A percentile compares a stretch with the other conserved stretches of the same genome.
Conservation (phyloP, 805 yeast species). For the Geotrichum ghanense region DNA sequence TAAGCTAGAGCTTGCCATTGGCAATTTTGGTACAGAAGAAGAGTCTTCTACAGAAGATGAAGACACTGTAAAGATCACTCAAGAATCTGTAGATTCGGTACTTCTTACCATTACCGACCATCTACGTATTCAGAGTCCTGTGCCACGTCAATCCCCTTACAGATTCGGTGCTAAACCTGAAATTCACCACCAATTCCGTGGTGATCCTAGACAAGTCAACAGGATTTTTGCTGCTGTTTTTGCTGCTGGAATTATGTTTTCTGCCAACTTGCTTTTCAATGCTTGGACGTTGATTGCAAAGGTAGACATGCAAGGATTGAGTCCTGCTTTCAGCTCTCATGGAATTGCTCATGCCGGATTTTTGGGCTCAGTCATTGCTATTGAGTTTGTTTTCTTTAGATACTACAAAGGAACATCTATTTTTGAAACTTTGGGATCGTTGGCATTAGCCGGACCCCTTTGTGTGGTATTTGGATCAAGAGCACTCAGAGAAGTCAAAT, state of each 20-base stretch:
- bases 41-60: conserved; percentile 6
- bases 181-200: conserved; percentile 50
- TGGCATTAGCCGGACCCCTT: conserved; percentile 39
- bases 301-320: conserved; percentile 21
- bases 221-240: conserved; percentile 42
- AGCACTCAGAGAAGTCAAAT: conserved; percentile 38
- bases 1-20: conserved; percentile 18
- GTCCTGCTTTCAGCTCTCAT: conserved; percentile 25
- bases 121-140: conserved; percentile 4
- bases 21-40: conserved; percentile 17
- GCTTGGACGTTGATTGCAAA: conserved; percentile 28
- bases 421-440: conserved; percentile 43
- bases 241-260: conserved; percentile 31
- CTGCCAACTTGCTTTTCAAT: conserved; percentile 24
- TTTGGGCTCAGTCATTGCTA: conserved; percentile 34
- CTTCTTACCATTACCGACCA: conserved; percentile 5
- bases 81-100: conserved; percentile 8
- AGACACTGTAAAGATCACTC: conserved; percentile 11
- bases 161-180: conserved; percentile 40
- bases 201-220: conserved; percentile 41
- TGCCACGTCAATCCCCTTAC: conserved; percentile 1
- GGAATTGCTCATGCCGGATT: conserved; percentile 33
- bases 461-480: conserved; percentile 54
- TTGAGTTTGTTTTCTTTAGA: conserved; percentile 42
- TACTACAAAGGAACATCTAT: conserved; percentile 52